Evolutionary conservation across 352 stramenopile genomes (phyloP).

Genomic region (Globisporangium ultimum): DNA sequence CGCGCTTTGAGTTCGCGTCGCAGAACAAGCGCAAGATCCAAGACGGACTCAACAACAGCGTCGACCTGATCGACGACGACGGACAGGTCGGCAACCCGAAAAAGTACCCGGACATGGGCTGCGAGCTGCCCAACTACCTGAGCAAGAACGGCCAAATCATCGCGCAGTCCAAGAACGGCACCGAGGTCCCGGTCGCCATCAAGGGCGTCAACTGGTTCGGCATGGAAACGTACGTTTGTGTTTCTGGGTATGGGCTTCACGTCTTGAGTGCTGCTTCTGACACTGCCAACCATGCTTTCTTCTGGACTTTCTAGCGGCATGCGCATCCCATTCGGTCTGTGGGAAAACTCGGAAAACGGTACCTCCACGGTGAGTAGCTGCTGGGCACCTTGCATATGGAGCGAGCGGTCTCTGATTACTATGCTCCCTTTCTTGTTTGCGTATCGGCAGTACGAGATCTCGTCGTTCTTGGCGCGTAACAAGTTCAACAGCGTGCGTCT

Average conservation of each 20-base stretch:
- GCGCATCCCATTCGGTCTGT: constrained; percentile 61
- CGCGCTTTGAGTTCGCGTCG: constrained; percentile 11
- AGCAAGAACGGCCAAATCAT: constrained; percentile 26
- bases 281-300: background rate
- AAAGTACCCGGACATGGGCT: constrained; percentile 20
- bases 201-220: constrained; percentile 79
- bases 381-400: background rate
- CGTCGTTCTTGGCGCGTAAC: constrained; percentile 57
- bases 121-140: constrained; percentile 23
- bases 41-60: constrained; percentile 21
- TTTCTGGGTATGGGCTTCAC: background rate
- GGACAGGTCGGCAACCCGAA: constrained; percentile 25
- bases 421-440: background rate
- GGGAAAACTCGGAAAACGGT: constrained; percentile 67
- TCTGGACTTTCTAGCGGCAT: constrained; percentile 14
- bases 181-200: constrained; percentile 43
- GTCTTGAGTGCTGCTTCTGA: background rate
- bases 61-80: constrained; percentile 7
- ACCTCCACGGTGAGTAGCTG: constrained; percentile 37
- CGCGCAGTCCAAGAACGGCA: constrained; percentile 35
- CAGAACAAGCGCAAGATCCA: constrained; percentile 25
- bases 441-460: constrained; percentile 46
- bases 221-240: constrained; percentile 55
- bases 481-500: constrained; percentile 74
- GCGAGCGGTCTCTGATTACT: background rate